Evolutionary conservation across 176 grass and related monocot genomes (phyloP).

Genomic region (Musa beccarii): DNA sequence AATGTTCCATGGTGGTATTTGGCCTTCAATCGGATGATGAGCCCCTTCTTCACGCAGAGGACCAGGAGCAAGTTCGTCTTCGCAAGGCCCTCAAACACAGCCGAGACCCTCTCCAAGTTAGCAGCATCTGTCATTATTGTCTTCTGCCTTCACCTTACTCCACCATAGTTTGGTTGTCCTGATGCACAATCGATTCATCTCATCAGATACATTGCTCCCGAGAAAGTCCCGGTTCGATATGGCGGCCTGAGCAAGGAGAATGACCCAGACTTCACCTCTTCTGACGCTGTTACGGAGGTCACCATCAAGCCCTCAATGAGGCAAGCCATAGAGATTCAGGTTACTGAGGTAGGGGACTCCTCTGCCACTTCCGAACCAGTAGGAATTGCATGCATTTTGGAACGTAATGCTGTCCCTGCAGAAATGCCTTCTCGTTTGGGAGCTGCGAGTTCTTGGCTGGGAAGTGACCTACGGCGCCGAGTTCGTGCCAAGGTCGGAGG

Average conservation of each 20-base stretch:
- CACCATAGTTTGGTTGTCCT: no score
- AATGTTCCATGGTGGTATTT: slow-evolving; percentile 98
- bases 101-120: slow-evolving; percentile 77
- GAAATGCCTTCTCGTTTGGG: slow-evolving; percentile 72
- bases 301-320: slow-evolving; percentile 59
- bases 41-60: slow-evolving; percentile 81
- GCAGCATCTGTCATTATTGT: background rate
- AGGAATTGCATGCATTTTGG: background rate
- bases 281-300: slow-evolving; percentile 50
- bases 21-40: slow-evolving; percentile 81
- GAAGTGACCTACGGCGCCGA: slow-evolving; percentile 72
- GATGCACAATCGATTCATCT: background rate
- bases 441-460: slow-evolving; percentile 60
- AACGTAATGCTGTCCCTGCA: background rate
- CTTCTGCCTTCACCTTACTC: background rate
- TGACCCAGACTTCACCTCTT: slow-evolving; percentile 71
- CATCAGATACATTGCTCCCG: slow-evolving; percentile 67
- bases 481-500: slow-evolving; percentile 56
- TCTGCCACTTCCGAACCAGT: no score
- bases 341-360: slow-evolving; percentile 38
- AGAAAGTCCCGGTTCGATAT: slow-evolving; percentile 83
- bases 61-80: slow-evolving; percentile 77
- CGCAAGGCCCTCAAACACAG: slow-evolving; percentile 38
- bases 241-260: slow-evolving; percentile 70
- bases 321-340: slow-evolving; percentile 56